These are phyloP conservation scores for Amaranthus hypochondriacus DNA, from an alignment of 148 eudicot genomes.

Conservation along the genomic window DNA sequence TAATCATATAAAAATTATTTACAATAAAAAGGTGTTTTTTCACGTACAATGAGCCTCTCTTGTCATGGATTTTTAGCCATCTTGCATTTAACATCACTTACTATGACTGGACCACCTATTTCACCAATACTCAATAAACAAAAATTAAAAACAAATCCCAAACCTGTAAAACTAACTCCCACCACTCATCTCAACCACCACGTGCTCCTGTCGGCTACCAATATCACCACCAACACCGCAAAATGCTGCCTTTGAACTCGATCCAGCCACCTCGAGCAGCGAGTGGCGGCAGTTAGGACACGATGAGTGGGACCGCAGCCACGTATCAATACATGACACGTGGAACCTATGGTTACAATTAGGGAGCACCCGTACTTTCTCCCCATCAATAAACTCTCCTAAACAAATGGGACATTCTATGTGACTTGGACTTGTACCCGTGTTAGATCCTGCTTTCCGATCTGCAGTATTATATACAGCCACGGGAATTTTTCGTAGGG, in stretches of 20 bases:
- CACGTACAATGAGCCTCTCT: no score
- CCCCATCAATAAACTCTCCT: slow-evolving; percentile 58
- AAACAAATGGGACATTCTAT: slow-evolving; percentile 61
- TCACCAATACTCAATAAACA: background rate
- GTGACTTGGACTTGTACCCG: background rate
- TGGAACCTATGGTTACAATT: slow-evolving; percentile 61
- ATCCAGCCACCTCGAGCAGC: slow-evolving; percentile 16
- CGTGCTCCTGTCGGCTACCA: slow-evolving; percentile 16
- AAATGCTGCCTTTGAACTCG: background rate
- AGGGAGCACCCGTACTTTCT: slow-evolving; percentile 56
- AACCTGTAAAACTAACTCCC: background rate
- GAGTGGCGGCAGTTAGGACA: slow-evolving; percentile 63
- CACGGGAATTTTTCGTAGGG: slow-evolving; percentile 33
- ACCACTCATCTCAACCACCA: slow-evolving; percentile 25
- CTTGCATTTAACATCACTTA: no score
- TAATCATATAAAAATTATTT: no score
- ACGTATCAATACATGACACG: slow-evolving; percentile 51
- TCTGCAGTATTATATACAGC: slow-evolving; percentile 32
- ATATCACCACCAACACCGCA: background rate
- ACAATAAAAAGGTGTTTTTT: no score
- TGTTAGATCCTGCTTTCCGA: background rate
- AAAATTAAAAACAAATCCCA: background rate
- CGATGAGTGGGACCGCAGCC: slow-evolving; percentile 49
- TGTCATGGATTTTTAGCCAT: no score
- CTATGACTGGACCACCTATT: slow-evolving; percentile 1